These are phyloP conservation scores for Phialophora tarda DNA, from an alignment of 2,329 filamentous ascomycete genomes.

Conservation along the genomic window DNA sequence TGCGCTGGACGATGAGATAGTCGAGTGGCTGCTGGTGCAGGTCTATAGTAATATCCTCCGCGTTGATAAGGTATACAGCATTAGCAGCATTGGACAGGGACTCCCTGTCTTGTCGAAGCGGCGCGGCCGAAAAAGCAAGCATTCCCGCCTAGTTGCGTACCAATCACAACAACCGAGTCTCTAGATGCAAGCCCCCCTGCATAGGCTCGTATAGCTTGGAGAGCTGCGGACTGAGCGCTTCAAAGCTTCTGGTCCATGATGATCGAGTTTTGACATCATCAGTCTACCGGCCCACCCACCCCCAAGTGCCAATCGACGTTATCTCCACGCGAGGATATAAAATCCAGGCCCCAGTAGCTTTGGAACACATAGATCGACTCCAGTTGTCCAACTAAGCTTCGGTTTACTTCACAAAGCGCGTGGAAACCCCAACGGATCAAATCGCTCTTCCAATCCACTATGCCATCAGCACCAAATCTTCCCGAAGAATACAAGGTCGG, in stretches of 20 bases:
- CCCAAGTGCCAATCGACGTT: background rate
- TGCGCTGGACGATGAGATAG: background rate
- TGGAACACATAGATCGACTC: background rate
- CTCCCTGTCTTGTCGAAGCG: background rate
- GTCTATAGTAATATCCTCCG: background rate
- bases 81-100: background rate
- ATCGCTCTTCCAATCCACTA: conserved; percentile 4
- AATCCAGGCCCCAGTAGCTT: background rate
- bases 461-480: conserved; percentile 44
- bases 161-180: background rate
- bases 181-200: background rate
- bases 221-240: background rate
- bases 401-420: conserved; percentile 2
- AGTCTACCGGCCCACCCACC: background rate
- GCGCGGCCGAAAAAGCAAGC: background rate
- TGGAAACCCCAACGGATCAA: background rate
- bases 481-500: conserved; percentile 72
- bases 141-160: background rate
- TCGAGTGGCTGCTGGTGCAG: no score
- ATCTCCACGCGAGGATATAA: background rate
- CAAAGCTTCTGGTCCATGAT: background rate
- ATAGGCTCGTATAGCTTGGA: background rate
- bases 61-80: background rate
- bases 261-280: conserved; percentile 1
- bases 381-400: background rate